Evolutionary conservation across 345 rosid genomes (phyloP), one percentile per base, ranked within the genome.

Genomic region (Eucalyptus grandis): DNA sequence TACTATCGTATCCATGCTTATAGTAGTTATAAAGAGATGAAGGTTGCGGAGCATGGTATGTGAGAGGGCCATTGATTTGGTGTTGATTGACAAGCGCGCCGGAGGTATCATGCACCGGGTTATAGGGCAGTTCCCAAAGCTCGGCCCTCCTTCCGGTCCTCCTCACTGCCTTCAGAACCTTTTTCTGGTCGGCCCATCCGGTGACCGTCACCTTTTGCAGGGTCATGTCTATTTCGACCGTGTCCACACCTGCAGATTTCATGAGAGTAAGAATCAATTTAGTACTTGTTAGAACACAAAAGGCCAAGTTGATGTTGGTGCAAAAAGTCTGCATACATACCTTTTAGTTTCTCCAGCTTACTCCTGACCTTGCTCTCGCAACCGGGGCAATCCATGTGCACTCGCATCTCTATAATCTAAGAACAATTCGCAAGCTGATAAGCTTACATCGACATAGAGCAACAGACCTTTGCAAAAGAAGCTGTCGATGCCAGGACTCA

Each of bases 361-460:
- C 31, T 88, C 91, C 91, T 95, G 17, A 96, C 97, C 91, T 92
- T 94, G 91, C 94, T 94, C 88, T 97, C 95, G 91, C 99, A 96
- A 86, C 99, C 99, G 37, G 89, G 94, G 88, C 99, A 97, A 82
- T 96, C 99, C 91, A 96, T 97, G 86, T 97, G 96, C 86, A 96
- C 99, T 93, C 97, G 92, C 97, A 96, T 94, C 91, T 97, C 98
- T 81, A 90, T 93, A 69, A 95, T 95, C 96, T 97, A 94, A 90
- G 62, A 40, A 88, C 43, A 69, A 5, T 10, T 87, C 7, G 34
- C 31, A 56, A 85, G n/a, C 34, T 8, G n/a, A 53, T 53, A 27
- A 15, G 56, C 40, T 82, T 40, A 21, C 72, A 81, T 24, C 11
- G 46, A 88, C 14, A 14, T 26, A 27, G 40, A 44, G 37, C 47